These are phyloP conservation scores for Phaeosphaeria sp. DNA, from an alignment of 2,329 filamentous ascomycete species.

Conservation along the genomic window DNA sequence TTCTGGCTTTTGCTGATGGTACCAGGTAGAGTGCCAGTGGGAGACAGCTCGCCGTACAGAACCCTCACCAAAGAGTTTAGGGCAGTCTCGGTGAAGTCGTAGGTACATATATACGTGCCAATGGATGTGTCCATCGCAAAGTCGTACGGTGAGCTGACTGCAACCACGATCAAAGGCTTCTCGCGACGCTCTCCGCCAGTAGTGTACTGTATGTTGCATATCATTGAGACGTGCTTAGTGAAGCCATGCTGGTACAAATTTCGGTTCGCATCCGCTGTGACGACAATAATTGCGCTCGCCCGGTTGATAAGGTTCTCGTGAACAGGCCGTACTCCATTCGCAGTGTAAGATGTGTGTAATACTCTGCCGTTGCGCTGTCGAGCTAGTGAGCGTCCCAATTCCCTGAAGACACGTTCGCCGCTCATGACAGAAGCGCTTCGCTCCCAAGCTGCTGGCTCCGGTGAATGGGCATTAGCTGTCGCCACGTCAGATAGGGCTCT, in stretches of 20 bases:
- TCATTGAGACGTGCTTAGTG: constrained; percentile 94
- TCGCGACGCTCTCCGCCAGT: constrained; percentile 74
- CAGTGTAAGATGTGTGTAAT: constrained; percentile 92
- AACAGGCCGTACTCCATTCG: constrained; percentile 88
- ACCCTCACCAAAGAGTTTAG: constrained; percentile 84
- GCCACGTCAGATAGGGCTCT: constrained; percentile 70
- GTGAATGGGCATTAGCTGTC: constrained; percentile 56
- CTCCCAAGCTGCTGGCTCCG: constrained; percentile 64
- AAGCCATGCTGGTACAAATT: constrained; percentile 95
- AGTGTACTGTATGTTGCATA: constrained; percentile 80
- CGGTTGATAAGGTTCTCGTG: constrained; percentile 92
- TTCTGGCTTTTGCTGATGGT: constrained; percentile 88
- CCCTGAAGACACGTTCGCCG: constrained; percentile 89
- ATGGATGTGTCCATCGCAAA: constrained; percentile 93
- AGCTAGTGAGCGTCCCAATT: constrained; percentile 86
- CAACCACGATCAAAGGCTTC: constrained; percentile 88
- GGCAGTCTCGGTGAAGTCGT: constrained; percentile 93
- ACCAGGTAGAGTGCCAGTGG: constrained; percentile 66
- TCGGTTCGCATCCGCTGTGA: constrained; percentile 92
- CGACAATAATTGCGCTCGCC: constrained; percentile 85
- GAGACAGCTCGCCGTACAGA: constrained; percentile 75
- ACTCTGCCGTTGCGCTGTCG: constrained; percentile 85
- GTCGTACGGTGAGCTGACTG: constrained; percentile 94
- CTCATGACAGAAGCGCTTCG: constrained; percentile 76
- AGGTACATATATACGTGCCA: constrained; percentile 92